Evolutionary conservation across 495 filamentous ascomycete species (phyloP).

Genomic region (Opeltia flavorubescens): DNA sequence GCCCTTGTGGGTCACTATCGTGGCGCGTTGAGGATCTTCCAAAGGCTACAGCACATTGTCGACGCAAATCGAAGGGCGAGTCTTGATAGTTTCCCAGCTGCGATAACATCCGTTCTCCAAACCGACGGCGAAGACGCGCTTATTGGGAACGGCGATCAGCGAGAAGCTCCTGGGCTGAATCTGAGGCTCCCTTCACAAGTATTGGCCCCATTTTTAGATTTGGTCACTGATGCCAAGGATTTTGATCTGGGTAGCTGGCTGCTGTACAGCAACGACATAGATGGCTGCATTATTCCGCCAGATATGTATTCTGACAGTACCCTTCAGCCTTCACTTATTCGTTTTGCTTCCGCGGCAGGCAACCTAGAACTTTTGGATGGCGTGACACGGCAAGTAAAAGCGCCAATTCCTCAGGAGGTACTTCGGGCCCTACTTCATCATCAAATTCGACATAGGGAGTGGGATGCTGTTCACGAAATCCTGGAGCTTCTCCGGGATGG

Average conservation of each 20-base stretch:
- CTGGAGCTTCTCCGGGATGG: conserved; percentile 29
- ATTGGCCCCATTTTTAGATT: conserved; percentile 37
- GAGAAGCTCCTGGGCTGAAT: conserved; percentile 5
- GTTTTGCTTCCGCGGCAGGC: conserved; percentile 39
- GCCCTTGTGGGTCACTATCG: conserved; percentile 5
- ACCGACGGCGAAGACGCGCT: background rate
- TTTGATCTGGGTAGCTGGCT: conserved; percentile 41
- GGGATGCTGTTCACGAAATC: conserved; percentile 31
- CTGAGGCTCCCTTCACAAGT: conserved; percentile 33
- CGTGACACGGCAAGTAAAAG: conserved; percentile 24
- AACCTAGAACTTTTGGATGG: conserved; percentile 31
- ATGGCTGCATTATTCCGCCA: conserved; percentile 39
- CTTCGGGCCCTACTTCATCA: conserved; percentile 36
- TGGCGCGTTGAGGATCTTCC: conserved; percentile 10
- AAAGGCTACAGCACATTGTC: conserved; percentile 8
- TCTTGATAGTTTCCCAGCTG: conserved; percentile 8
- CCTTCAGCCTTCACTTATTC: conserved; percentile 41
- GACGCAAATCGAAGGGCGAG: conserved; percentile 8
- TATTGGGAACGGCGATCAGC: background rate
- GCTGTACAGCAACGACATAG: conserved; percentile 37
- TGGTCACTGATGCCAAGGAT: conserved; percentile 31
- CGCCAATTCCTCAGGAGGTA: conserved; percentile 29
- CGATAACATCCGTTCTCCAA: conserved; percentile 2
- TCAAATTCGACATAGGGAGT: conserved; percentile 31
- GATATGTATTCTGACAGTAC: conserved; percentile 31